Evolutionary conservation across 1,284 basidiomycete genomes (phyloP).

Genomic region (Hymenochaete sp.): DNA sequence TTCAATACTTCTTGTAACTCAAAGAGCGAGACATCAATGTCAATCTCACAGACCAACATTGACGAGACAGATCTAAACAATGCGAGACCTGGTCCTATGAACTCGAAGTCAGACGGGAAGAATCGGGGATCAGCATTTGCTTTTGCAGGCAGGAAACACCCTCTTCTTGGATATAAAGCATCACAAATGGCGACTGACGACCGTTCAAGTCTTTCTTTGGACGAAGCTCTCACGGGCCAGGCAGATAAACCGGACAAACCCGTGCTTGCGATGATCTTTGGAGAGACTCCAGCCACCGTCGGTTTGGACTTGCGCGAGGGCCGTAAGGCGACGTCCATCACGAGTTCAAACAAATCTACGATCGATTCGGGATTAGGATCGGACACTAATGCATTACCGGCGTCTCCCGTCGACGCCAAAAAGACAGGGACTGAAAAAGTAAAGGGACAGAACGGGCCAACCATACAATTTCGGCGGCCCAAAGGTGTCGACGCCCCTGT

Average conservation of each 20-base stretch:
- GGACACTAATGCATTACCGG: neutral
- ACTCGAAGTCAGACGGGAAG: neutral
- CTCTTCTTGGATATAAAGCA: neutral
- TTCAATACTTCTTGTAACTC: neutral
- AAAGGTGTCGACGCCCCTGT: conserved; percentile 14
- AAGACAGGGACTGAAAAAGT: neutral
- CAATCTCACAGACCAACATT: neutral
- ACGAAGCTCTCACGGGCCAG: neutral
- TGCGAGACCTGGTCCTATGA: neutral
- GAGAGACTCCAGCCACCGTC: conserved; percentile 7
- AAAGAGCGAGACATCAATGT: neutral
- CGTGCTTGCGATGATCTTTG: conserved; percentile 15
- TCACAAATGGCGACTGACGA: conserved; percentile 2
- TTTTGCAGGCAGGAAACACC: neutral
- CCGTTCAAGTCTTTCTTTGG: too few species aligned
- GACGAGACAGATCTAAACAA: neutral
- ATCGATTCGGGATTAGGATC: neutral
- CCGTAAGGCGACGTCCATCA: conserved; percentile 8
- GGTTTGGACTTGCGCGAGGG: conserved; percentile 13
- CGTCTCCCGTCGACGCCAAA: neutral
- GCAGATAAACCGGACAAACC: conserved; percentile 1
- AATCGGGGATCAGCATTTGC: neutral
- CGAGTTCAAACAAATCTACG: neutral
- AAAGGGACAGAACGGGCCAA: conserved; percentile 3
- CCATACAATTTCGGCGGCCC: conserved; percentile 15